Evolutionary conservation across 768 basidiomycete genomes (phyloP), one percentile per base, ranked within the genome.

Genomic region (Xanthoconium purpureum): DNA sequence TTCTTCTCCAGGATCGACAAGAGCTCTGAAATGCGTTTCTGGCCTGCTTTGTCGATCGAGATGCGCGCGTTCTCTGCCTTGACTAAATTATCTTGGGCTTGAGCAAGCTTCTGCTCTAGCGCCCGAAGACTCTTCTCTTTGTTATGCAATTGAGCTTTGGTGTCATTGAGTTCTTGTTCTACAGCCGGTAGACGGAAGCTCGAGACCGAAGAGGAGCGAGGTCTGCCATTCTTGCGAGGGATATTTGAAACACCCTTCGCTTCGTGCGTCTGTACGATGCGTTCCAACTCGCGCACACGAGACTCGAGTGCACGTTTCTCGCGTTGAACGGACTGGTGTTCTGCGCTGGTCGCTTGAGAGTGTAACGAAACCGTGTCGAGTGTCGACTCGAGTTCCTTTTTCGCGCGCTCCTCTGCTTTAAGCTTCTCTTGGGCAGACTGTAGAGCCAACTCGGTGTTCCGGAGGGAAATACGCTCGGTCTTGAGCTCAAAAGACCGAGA

Each of bases 131-230:
- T 78, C 24, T 62, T 59, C 17, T 83, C 81, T 47, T 78, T 82
- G 60, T 75, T 73, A 1, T 70, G 66, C 5, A 83, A 66, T 12
- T 74, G 67, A 8, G 75, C 71, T 18, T 78, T 81, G 1, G 73
- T 55, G 9, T 83, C 82, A 18, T 68, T 66, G 5, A 87, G 67
- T 40, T 89, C 84, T 45, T 78, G 78, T 67, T 89, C 83, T 24
- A 89, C 68, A 3, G 73, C 72, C 3, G 74, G 71, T 18, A 83
- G 71, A 47, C 76, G 74, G 56, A 82, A 73, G 55, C 75, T 79
- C 3, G 84, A 80, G 35, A 82, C 70, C 0, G 85, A 86, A 1
- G 86, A 85, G 20, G 87, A 84, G 20, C 84, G 79, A 33, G 79
- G 76, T 30, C 82, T 78, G 20, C 74, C 67, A 50, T 67, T 59